Evolutionary conservation across 306 rosid species (phyloP), one percentile per base, ranked within the genome.

Genomic region (Urtica urens): DNA sequence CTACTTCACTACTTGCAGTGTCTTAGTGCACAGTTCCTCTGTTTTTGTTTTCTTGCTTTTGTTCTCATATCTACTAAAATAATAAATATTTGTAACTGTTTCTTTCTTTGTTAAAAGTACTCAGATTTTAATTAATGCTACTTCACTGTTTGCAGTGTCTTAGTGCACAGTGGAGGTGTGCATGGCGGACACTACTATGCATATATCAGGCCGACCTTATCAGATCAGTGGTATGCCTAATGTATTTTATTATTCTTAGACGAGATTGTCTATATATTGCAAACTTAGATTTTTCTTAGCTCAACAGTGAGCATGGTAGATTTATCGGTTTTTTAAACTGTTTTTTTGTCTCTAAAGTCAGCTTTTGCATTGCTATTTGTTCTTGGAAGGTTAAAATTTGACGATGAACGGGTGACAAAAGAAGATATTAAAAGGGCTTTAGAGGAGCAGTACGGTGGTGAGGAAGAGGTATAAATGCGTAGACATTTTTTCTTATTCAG

Each of bases 91-190:
- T n/a, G n/a, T n/a, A n/a, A n/a, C n/a, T n/a, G n/a, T n/a, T n/a
- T n/a, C n/a, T n/a, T n/a, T n/a, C n/a, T n/a, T n/a, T n/a, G n/a
- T n/a, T n/a, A n/a, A n/a, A n/a, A n/a, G n/a, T n/a, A n/a, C n/a
- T n/a, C n/a, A n/a, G n/a, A n/a, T 19, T 14, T 8, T 21, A 23
- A 58, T 65, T 66, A 65, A 25, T 30, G 14, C 8, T 19, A 10
- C 1, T 37, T 49, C 72, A 48, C 38, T 10, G 53, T 46, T 52
- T 43, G 25, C 87, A 92, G 99, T 62, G 99, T 92, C 38, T 72
- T 92, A 86, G 99, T 92, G 53, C 99, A 92, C 78, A 92, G 99
- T 43, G 99, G 99, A 28, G 99, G 99, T 50, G 99, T 85, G 71
- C 96, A 92, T 52, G 99, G 99, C 41, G 99, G 99, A 48, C 99